A percentile compares a stretch with the other conserved stretches of the same genome.
phyloP scores from a whole-genome alignment of 495 filamentous ascomycete species.

The Aspergillus bertholletiae region DNA sequence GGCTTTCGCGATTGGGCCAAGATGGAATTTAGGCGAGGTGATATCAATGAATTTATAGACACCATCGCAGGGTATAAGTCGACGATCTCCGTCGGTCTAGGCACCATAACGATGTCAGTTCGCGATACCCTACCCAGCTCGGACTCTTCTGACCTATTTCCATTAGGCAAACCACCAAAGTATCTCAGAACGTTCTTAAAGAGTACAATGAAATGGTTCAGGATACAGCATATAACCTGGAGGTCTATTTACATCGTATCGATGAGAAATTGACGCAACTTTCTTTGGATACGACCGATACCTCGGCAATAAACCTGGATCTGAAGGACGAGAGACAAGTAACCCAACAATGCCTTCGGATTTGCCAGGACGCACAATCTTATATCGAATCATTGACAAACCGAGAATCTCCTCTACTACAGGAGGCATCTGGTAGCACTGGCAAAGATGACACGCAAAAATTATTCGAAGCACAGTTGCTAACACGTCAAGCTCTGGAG shows the following conservation, averaged over 20 bases:
- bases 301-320: not conserved
- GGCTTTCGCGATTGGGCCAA: constrained; percentile 14
- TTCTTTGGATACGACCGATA: not conserved
- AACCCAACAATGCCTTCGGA: constrained; percentile 12
- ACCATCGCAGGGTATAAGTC: constrained; percentile 11
- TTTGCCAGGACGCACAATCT: constrained; percentile 7
- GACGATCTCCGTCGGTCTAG: constrained; percentile 8
- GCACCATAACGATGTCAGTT: constrained; percentile 12
- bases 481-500: constrained; percentile 11
- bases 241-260: constrained; percentile 5
- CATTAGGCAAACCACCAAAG: constrained; percentile 9
- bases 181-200: constrained; percentile 6
- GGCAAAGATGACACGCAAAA: not conserved
- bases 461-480: constrained; percentile 6
- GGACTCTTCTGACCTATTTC: constrained; percentile 1
- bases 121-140: not conserved
- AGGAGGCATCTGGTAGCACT: not conserved
- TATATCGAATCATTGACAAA: constrained; percentile 10
- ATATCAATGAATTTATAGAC: constrained; percentile 15
- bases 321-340: constrained; percentile 8
- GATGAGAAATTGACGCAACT: constrained; percentile 8
- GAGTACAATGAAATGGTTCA: constrained; percentile 15
- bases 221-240: constrained; percentile 11
- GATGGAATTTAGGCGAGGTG: constrained; percentile 15
- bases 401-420: not conserved